Conservation (phyloP, 805 yeast genomes). For the Sugiyamaella mastotermitis region DNA sequence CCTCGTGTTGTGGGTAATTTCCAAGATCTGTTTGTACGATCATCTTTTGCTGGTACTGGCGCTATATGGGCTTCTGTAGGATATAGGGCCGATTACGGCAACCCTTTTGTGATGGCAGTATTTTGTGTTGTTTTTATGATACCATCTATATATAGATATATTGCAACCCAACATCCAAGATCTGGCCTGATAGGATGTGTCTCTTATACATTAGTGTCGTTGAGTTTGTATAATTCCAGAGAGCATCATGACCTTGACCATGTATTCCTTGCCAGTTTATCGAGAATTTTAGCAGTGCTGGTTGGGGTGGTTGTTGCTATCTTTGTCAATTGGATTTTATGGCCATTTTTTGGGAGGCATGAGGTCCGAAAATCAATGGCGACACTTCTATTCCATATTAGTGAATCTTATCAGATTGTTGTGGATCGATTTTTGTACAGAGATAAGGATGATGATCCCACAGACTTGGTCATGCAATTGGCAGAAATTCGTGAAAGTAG, state of each 20-base stretch:
- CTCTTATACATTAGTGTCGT: slow-evolving; percentile 36
- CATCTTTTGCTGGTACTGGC: slow-evolving; percentile 35
- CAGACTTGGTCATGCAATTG: slow-evolving; percentile 37
- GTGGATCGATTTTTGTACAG: slow-evolving; percentile 45
- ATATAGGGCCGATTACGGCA: slow-evolving; percentile 33
- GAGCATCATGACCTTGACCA: neutral
- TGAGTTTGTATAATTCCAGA: slow-evolving; percentile 24
- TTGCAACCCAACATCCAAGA: slow-evolving; percentile 37
- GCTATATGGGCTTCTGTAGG: slow-evolving; percentile 46
- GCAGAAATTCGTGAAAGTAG: slow-evolving; percentile 45
- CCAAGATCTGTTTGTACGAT: slow-evolving; percentile 28
- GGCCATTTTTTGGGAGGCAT: slow-evolving; percentile 43
- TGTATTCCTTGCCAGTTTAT: slow-evolving; percentile 15
- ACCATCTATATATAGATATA: slow-evolving; percentile 31
- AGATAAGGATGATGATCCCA: slow-evolving; percentile 42
- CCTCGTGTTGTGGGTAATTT: slow-evolving; percentile 33
- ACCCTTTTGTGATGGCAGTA: slow-evolving; percentile 36
- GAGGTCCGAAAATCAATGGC: slow-evolving; percentile 38
- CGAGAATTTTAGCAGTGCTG: slow-evolving; percentile 35
- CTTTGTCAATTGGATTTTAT: slow-evolving; percentile 39
- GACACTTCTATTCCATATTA: slow-evolving; percentile 36
- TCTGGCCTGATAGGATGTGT: slow-evolving; percentile 38
- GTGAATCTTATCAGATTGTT: slow-evolving; percentile 42
- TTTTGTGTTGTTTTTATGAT: slow-evolving; percentile 35
- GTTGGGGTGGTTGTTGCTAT: slow-evolving; percentile 36